These are phyloP conservation scores for Lagenaria siceraria DNA, from an alignment of 306 rosid species.

Conservation along the genomic window DNA sequence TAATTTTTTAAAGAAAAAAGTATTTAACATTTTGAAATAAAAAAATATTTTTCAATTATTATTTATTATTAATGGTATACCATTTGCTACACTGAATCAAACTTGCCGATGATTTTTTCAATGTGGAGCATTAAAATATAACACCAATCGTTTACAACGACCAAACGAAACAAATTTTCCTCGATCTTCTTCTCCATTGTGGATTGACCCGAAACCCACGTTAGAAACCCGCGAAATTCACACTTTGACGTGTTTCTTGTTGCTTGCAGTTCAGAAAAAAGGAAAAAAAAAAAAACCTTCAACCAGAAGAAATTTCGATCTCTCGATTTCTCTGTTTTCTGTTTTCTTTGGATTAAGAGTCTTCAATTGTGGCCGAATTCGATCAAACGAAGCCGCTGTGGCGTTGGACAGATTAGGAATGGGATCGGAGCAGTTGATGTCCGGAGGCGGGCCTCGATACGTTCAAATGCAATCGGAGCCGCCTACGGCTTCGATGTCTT, in stretches of 20 bases:
- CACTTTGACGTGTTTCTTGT: background rate
- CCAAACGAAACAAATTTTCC: background rate
- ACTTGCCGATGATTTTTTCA: background rate
- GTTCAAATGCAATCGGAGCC: slow-evolving; percentile 62
- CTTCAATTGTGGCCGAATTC: background rate
- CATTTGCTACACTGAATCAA: background rate
- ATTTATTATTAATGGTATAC: no score
- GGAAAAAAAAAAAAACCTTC: background rate
- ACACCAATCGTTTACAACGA: background rate
- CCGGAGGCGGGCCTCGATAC: slow-evolving; percentile 39
- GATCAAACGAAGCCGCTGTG: background rate
- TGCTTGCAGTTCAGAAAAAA: background rate
- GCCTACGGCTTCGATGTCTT: slow-evolving; percentile 23
- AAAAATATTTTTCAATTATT: no score
- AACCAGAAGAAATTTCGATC: background rate
- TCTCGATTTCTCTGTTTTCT: background rate
- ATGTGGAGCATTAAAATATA: background rate
- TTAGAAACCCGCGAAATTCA: slow-evolving; percentile 8
- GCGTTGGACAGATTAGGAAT: slow-evolving; percentile 13
- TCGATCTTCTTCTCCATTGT: background rate
- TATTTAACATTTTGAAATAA: no score
- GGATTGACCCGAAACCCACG: slow-evolving; percentile 8
- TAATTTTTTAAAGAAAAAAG: no score
- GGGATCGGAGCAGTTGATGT: slow-evolving; percentile 67
- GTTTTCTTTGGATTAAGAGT: background rate